Evolutionary conservation across 192 early-diverging fungal genomes (phyloP), one percentile per base, ranked within the genome.

Genomic region (Entophlyctis helioformis): DNA sequence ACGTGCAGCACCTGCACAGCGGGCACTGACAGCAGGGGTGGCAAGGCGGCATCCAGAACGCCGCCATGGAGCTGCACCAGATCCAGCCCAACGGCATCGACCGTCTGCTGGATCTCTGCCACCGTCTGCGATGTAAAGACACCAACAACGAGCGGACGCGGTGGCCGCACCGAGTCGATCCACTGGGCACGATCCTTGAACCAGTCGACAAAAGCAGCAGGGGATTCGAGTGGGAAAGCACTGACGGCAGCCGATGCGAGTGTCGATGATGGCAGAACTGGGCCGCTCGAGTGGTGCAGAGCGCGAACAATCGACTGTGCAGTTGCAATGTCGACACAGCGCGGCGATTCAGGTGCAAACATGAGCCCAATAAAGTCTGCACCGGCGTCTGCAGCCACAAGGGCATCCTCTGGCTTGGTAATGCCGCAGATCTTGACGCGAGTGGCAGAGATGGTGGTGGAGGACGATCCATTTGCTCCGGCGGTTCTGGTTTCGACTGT

Each of bases 361-460:
- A 96, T 96, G 53, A 99, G 71, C 1, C 96, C 94, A 44, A 99
- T 77, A 20, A 96, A 71, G 56, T 96, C 85, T 4, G 91, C 89
- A 0, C 91, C 89, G 0, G 78, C 64, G 22, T 78, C 59, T 0
- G 82, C 72, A 4, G 89, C 88, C 24, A 60, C 65, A 8, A 83
- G 51, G 2, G 91, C 92, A 22, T 88, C 94, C 42, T 87, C 82
- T 0, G 79, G 69, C 3, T 77, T 85, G 18, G 67, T 77, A 13
- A 99, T 69, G 13, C 92, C 96, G 55, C 96, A 99, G 3, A 97
- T 86, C 64, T 99, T 99, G 51, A 90, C 87, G 16, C 57, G 20
- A 13, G 50, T 40, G 7, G 37, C 24, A 5, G 36, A 8, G 11
- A 31, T 4, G 6, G 29, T 4, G 6, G 6, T 4, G 29, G 29